phyloP scores from a whole-genome alignment of 352 stramenopile species.

The Phytophthora ramorum region DNA sequence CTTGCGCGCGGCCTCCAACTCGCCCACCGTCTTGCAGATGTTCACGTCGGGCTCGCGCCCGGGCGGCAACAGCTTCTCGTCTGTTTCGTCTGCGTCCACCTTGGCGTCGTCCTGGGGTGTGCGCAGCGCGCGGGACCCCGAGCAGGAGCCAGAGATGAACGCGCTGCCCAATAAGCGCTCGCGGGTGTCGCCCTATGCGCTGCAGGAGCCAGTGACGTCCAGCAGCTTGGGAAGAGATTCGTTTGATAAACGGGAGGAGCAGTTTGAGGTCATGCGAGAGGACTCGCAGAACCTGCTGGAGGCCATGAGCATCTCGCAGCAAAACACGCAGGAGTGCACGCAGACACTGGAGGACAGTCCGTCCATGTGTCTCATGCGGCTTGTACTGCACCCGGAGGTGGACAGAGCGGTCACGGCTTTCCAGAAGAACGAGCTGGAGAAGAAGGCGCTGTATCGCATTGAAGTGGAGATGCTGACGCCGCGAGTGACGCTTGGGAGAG shows the following conservation, averaged over 20 bases:
- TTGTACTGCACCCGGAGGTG: conserved; percentile 73
- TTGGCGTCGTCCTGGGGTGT: conserved; percentile 36
- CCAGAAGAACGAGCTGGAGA: conserved; percentile 63
- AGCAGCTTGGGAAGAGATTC: conserved; percentile 23
- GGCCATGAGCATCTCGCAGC: conserved; percentile 72
- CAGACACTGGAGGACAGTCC: conserved; percentile 74
- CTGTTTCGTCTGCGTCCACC: conserved; percentile 10
- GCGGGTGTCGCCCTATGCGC: conserved; percentile 14
- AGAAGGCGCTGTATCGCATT: conserved; percentile 61
- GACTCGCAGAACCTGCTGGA: conserved; percentile 74
- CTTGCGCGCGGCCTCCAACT: conserved; percentile 12
- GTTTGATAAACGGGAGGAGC: conserved; percentile 26
- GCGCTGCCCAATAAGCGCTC: conserved; percentile 38
- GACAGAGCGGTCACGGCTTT: conserved; percentile 61
- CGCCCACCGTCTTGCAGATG: conserved; percentile 36
- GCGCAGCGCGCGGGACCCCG: conserved; percentile 32
- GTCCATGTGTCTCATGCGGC: conserved; percentile 59
- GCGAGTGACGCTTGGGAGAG: conserved; percentile 58
- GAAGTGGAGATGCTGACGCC: conserved; percentile 63
- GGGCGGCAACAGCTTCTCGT: conserved; percentile 22
- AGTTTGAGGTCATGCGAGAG: conserved; percentile 45
- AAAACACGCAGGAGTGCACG: conserved; percentile 81
- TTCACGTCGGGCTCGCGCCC: not conserved
- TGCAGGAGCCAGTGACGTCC: conserved; percentile 18
- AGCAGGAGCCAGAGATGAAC: conserved; percentile 45